Evolutionary conservation across 75 land plant species (phyloP).

Genomic region (Picea sitchensis): DNA sequence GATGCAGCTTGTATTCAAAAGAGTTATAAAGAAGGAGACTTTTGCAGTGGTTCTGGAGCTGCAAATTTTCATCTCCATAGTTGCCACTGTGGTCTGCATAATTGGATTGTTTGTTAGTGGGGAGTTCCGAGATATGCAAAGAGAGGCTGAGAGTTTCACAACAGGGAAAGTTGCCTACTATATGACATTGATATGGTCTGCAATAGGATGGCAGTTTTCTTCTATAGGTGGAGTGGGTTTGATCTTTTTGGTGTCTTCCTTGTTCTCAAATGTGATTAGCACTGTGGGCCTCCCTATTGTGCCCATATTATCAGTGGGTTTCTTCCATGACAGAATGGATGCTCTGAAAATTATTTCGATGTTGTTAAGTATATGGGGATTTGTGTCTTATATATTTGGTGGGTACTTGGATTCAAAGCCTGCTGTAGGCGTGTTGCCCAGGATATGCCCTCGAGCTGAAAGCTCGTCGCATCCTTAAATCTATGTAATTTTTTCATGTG

Average conservation of each 20-base stretch:
- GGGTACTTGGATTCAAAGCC: conserved; percentile 15
- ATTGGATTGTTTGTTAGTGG: conserved; percentile 53
- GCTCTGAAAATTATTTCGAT: conserved; percentile 52
- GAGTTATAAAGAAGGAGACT: conserved; percentile 39
- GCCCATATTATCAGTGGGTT: conserved; percentile 51
- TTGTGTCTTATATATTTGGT: conserved; percentile 48
- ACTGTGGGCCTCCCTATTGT: conserved; percentile 46
- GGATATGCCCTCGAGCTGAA: too few relatives aligned
- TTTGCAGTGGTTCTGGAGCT: conserved; percentile 48
- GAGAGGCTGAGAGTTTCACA: conserved; percentile 32
- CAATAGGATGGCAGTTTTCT: conserved; percentile 50
- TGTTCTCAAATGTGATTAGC: conserved; percentile 48
- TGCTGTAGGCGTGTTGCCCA: too few relatives aligned
- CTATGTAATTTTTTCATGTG: too few relatives aligned
- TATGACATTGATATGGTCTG: conserved; percentile 55
- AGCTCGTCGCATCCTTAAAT: too few relatives aligned
- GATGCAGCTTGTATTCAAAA: conserved; percentile 41
- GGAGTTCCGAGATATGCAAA: conserved; percentile 30
- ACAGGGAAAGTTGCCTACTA: conserved; percentile 41
- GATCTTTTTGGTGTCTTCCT: conserved; percentile 55
- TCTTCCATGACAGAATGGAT: conserved; percentile 56
- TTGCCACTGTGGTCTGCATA: conserved; percentile 35
- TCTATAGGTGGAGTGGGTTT: conserved; percentile 41
- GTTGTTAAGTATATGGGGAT: conserved; percentile 65
- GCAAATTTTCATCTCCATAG: conserved; percentile 37